Base-by-base conservation (phyloP, 129 eudicot species). In the Lactuca sativa region DNA sequence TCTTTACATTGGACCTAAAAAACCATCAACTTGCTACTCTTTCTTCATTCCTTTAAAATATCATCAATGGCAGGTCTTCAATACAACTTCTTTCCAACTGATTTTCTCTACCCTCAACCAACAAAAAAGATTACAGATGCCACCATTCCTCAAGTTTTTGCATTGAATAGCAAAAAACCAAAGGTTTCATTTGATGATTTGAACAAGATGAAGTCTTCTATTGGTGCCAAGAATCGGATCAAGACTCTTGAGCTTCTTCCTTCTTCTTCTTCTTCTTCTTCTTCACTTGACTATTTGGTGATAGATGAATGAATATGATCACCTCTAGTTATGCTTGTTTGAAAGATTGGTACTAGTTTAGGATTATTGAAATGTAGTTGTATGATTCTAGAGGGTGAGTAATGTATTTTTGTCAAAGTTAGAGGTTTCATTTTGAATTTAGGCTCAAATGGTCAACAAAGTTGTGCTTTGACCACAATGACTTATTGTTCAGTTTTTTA, bases 51-150 rank as follows among this genome's bases (percentile, higher is more conserved):
- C 71, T 40, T 73, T 21, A 53, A 57, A 17, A 65, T 1, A 55
- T 16, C 61, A 55, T 47, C 40, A 9, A 77, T 77, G 81, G 81
- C 76, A 3, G 76, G 81, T 6, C 81, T 77, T 70, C 81, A 77
- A 48, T 77, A 77, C 70, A 70, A 77, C 43, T 77, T 77, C 59
- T 77, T 77, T 51, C 81, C 81, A 55, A 77, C 81, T 4, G 81
- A 77, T 69, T 70, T 77, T 14, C 65, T 77, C 34, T 62, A 53
- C 66, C 76, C 76, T 62, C 72, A 60, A 67, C 36, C 64, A 17
- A 30, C 57, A n/a, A 18, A 52, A 47, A 70, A 31, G 38, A 21
- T 11, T 62, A 12, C 67, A 17, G 58, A 64, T 54, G 58, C 62
- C 54, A 56, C 66, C 0, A 9, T 51, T 4, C 55, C 81, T 4